Conservation (phyloP, 2,329 filamentous ascomycete genomes). For the Colletotrichum shisoi region DNA sequence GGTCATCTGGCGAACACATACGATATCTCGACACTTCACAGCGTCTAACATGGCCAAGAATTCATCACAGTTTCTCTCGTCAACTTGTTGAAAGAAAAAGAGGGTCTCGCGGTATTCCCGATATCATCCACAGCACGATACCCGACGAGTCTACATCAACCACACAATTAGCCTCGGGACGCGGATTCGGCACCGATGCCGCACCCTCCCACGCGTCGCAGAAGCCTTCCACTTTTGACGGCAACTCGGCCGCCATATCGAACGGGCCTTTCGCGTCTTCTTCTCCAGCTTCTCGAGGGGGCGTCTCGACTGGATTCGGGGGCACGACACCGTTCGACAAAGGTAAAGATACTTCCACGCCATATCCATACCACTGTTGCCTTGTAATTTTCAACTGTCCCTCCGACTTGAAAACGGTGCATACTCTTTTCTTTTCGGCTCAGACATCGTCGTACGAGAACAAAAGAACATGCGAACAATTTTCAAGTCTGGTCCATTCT, state of each 20-base stretch:
- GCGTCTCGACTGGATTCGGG: constrained; percentile 9
- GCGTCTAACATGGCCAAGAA: constrained; percentile 57
- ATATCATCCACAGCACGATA: constrained; percentile 65
- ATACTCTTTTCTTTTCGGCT: neutral
- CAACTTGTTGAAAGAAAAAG: constrained; percentile 68
- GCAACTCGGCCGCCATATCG: constrained; percentile 2
- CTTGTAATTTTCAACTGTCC: neutral
- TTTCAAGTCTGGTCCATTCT: neutral
- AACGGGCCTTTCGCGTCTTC: constrained; percentile 21
- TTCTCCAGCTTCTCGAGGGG: constrained; percentile 10
- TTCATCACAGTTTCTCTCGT: constrained; percentile 65
- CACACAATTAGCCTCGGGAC: neutral
- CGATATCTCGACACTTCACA: constrained; percentile 53
- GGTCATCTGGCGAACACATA: constrained; percentile 49
- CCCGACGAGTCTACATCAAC: constrained; percentile 50
- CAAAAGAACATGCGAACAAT: neutral
- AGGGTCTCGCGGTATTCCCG: constrained; percentile 58
- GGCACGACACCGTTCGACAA: constrained; percentile 22
- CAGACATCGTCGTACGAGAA: neutral
- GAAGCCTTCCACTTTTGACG: constrained; percentile 7
- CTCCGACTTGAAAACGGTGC: neutral
- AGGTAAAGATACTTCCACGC: constrained; percentile 32
- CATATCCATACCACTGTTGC: neutral
- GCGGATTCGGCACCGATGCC: constrained; percentile 21
- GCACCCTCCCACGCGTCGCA: constrained; percentile 22